These are phyloP conservation scores for Closterium sp. DNA, from an alignment of 139 green algal species.

Conservation along the genomic window DNA sequence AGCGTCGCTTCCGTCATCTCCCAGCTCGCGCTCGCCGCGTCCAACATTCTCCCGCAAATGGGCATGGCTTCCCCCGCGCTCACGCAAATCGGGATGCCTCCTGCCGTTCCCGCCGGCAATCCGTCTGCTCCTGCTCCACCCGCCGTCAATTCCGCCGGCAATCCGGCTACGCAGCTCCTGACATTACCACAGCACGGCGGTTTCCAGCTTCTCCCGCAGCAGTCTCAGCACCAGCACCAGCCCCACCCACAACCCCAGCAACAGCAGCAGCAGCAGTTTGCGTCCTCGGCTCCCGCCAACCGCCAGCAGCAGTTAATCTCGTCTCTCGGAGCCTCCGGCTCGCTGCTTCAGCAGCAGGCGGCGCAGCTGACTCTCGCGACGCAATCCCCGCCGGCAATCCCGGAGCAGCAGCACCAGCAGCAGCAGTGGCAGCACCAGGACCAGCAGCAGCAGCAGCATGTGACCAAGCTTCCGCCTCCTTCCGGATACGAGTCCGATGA, in stretches of 20 bases:
- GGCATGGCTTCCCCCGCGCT: neutral
- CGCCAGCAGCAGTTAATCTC: neutral
- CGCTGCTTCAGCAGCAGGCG: neutral
- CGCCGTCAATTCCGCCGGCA: neutral
- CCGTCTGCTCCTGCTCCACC: neutral
- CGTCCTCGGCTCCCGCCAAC: neutral
- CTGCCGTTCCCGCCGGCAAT: neutral
- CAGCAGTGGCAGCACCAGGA: neutral
- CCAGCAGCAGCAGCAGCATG: neutral
- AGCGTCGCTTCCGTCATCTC: constrained; percentile 39
- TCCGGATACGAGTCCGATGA: neutral
- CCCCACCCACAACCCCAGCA: neutral
- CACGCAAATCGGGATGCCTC: neutral
- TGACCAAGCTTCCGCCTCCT: neutral
- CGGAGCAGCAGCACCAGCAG: no score
- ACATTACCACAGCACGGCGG: neutral
- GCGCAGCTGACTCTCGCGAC: neutral
- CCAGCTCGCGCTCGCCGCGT: constrained; percentile 25
- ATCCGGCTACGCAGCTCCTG: neutral
- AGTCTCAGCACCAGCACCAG: neutral
- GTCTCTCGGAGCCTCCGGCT: neutral
- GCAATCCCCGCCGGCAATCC: neutral
- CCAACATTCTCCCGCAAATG: constrained; percentile 38
- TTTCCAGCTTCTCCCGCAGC: neutral
- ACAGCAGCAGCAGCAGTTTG: neutral